phyloP scores from a whole-genome alignment of 164 flowering plant genomes.

The Vitis rupestris region DNA sequence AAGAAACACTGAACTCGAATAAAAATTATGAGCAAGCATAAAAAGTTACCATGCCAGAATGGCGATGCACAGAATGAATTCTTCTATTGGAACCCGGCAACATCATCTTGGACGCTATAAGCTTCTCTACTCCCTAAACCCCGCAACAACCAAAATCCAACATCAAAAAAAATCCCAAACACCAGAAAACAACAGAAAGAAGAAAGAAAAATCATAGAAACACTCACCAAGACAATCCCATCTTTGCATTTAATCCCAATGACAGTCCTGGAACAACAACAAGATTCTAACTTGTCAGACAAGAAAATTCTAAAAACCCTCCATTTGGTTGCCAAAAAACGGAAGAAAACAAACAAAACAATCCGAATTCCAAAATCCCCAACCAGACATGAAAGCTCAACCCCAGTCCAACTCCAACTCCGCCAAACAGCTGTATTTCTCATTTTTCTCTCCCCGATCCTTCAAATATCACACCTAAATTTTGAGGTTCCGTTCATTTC shows the following conservation, averaged over 20 bases:
- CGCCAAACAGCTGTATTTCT: too few relatives aligned
- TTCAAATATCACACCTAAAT: too few relatives aligned
- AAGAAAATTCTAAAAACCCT: too few relatives aligned
- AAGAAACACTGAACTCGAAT: too few relatives aligned
- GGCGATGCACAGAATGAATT: slow-evolving; percentile 94
- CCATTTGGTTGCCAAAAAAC: not conserved
- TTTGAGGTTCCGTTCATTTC: too few relatives aligned
- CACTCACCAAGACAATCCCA: slow-evolving; percentile 69
- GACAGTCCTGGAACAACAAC: slow-evolving; percentile 57
- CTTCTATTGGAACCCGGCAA: slow-evolving; percentile 90
- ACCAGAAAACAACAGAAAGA: not conserved
- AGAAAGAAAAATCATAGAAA: not conserved
- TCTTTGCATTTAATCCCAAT: slow-evolving; percentile 89
- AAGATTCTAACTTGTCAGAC: not conserved
- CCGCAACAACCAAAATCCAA: not conserved
- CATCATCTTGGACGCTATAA: slow-evolving; percentile 96
- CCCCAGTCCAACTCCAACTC: too few relatives aligned
- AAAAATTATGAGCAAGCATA: too few relatives aligned
- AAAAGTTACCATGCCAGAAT: slow-evolving; percentile 81
- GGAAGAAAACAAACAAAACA: not conserved
- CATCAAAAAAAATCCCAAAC: not conserved
- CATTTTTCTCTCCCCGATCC: too few relatives aligned
- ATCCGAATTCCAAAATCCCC: not conserved
- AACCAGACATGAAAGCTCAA: too few relatives aligned
- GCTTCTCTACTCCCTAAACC: slow-evolving; percentile 89